A percentile compares a stretch with the other conserved stretches of the same genome.
Conservation (phyloP, 2,329 filamentous ascomycete species). For the Cladorrhinum sp. region DNA sequence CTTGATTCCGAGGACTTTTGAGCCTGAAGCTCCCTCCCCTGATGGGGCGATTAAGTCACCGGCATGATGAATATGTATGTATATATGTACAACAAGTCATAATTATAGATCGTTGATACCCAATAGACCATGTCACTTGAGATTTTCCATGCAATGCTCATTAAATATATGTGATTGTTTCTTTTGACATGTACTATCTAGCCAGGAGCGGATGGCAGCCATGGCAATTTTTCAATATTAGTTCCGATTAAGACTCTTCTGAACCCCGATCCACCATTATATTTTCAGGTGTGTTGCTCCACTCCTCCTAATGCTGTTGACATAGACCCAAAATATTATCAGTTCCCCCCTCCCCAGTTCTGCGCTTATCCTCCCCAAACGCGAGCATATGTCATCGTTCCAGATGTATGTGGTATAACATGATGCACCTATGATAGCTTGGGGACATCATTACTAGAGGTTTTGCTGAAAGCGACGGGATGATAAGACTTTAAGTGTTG, state of each 20-base stretch:
- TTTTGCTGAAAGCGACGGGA: background rate
- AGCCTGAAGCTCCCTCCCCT: conserved; percentile 42
- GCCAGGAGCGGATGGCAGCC: background rate
- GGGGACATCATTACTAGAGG: background rate
- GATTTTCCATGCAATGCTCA: background rate
- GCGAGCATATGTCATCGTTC: background rate
- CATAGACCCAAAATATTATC: background rate
- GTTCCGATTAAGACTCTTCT: too few relatives aligned
- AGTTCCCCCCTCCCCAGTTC: background rate
- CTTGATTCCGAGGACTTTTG: conserved; percentile 57
- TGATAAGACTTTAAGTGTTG: background rate
- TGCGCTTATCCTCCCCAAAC: background rate
- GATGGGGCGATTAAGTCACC: conserved; percentile 43
- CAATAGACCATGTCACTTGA: background rate
- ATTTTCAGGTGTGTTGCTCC: background rate
- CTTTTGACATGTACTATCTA: background rate
- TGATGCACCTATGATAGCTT: background rate
- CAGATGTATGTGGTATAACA: background rate
- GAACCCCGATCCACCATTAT: too few relatives aligned
- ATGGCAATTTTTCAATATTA: too few relatives aligned
- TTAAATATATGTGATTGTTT: background rate
- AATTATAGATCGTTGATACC: conserved; percentile 5
- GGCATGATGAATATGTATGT: conserved; percentile 34
- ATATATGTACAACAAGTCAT: conserved; percentile 14
- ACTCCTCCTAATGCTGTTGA: background rate